A percentile compares a stretch with the other conserved stretches of the same genome.
These are phyloP conservation scores for Pulveroboletus sp. DNA, from an alignment of 1,284 basidiomycete genomes.

Conservation along the genomic window DNA sequence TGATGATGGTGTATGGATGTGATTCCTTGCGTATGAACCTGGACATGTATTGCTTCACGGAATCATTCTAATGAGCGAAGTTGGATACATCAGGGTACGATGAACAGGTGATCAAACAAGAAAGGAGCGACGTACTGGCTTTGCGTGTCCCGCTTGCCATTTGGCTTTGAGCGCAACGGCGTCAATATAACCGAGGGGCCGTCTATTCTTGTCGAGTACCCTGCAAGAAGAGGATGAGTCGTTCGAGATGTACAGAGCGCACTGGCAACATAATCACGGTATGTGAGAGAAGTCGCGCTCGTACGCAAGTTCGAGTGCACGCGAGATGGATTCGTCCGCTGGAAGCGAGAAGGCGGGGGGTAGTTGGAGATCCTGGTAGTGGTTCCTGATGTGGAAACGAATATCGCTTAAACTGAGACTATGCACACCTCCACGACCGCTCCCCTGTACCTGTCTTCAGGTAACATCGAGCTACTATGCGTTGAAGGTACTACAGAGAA, in stretches of 20 bases:
- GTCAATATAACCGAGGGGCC: conserved; percentile 82
- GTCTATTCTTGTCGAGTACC: conserved; percentile 70
- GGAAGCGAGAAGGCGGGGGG: conserved; percentile 87
- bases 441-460: conserved; percentile 68
- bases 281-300: conserved; percentile 90
- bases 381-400: neutral
- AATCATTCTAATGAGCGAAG: conserved; percentile 51
- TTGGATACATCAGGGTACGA: neutral
- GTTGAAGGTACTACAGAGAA: neutral
- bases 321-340: conserved; percentile 64
- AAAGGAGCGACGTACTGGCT: conserved; percentile 53
- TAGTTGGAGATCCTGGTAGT: conserved; percentile 79
- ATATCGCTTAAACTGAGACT: neutral
- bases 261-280: conserved; percentile 55
- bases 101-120: neutral
- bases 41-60: conserved; percentile 67
- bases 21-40: conserved; percentile 72
- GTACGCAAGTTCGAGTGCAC: conserved; percentile 83
- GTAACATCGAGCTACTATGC: conserved; percentile 7
- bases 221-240: conserved; percentile 42
- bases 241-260: neutral
- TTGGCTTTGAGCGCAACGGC: conserved; percentile 71
- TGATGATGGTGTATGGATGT: conserved; percentile 76
- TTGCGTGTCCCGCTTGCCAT: conserved; percentile 73
- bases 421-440: conserved; percentile 76